Percentiles rank a stretch among this genome's conserved stretches.
phyloP scores from a whole-genome alignment of 2,329 filamentous ascomycete species.

The Magnaporthiopsis rhizophila region DNA sequence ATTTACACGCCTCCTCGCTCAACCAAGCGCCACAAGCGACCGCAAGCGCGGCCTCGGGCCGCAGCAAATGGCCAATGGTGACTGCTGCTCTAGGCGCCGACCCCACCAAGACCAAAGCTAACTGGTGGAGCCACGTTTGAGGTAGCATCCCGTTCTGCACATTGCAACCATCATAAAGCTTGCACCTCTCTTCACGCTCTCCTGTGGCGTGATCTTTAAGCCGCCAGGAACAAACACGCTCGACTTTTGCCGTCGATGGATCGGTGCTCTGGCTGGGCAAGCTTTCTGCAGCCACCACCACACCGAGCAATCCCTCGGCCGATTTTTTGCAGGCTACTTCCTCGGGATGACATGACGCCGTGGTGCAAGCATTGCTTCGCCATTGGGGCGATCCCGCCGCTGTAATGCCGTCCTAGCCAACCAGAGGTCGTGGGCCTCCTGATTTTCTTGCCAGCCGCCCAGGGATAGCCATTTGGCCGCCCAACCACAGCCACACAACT shows the following conservation, averaged over 20 bases:
- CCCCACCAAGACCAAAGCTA: neutral
- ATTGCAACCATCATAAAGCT: neutral
- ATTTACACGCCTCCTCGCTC: neutral
- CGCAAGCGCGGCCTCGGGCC: neutral
- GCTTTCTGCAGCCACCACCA: too few species aligned
- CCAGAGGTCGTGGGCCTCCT: neutral
- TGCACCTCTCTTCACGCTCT: neutral
- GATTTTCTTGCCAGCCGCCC: neutral
- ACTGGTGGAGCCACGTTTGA: neutral
- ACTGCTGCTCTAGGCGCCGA: neutral
- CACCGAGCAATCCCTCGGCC: neutral
- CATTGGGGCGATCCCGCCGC: too few species aligned
- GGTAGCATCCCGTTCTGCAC: neutral
- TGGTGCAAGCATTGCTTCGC: neutral
- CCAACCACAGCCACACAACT: neutral
- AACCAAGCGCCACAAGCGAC: neutral
- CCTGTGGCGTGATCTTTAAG: neutral
- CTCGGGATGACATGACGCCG: neutral
- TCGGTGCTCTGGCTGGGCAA: neutral
- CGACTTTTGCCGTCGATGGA: neutral
- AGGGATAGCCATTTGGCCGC: neutral
- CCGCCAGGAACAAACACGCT: neutral
- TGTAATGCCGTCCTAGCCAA: neutral
- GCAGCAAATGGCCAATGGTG: neutral
- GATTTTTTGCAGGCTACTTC: neutral